Percentiles rank a stretch among this genome's conserved stretches.
Conservation (phyloP, 2,329 filamentous ascomycete species). For the Pseudopyrenochaeta lycopersici region DNA sequence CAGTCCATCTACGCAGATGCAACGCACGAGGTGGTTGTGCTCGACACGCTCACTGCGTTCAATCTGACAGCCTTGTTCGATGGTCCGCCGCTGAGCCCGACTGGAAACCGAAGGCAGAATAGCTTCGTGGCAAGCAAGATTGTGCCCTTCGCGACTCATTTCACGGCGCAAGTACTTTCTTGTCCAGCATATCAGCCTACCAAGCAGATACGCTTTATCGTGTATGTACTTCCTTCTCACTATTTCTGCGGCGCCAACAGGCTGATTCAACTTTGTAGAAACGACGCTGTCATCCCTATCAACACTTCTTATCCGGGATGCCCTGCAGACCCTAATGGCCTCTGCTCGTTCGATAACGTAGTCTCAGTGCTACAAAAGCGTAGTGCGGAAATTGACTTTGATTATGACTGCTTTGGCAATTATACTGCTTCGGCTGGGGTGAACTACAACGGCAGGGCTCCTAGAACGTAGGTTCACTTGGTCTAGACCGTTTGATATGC, state of each 20-base stretch:
- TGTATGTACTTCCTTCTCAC: slow-evolving; percentile 23
- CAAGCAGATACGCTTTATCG: slow-evolving; percentile 42
- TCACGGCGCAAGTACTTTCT: slow-evolving; percentile 39
- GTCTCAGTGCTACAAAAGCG: slow-evolving; percentile 37
- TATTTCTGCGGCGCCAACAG: not conserved
- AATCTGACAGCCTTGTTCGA: slow-evolving; percentile 42
- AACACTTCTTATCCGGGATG: slow-evolving; percentile 34
- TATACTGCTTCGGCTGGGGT: slow-evolving; percentile 33
- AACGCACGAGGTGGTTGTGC: slow-evolving; percentile 54
- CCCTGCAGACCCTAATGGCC: slow-evolving; percentile 26
- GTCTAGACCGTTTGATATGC: no score
- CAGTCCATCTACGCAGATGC: slow-evolving; percentile 55
- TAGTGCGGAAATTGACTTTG: slow-evolving; percentile 37
- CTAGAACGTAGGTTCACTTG: slow-evolving; percentile 4
- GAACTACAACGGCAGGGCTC: slow-evolving; percentile 41
- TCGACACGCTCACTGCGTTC: slow-evolving; percentile 40
- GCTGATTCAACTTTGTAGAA: slow-evolving; percentile 10
- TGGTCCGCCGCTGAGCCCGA: slow-evolving; percentile 30
- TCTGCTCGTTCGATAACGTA: slow-evolving; percentile 40
- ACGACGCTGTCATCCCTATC: slow-evolving; percentile 41
- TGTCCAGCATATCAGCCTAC: slow-evolving; percentile 28
- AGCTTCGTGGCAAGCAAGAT: slow-evolving; percentile 38
- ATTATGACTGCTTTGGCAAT: slow-evolving; percentile 42
- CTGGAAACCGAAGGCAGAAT: slow-evolving; percentile 28
- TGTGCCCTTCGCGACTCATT: slow-evolving; percentile 43